Evolutionary conservation across 1,139 yeast species (phyloP).

Genomic region (Arxiozyma heterogenica): DNA sequence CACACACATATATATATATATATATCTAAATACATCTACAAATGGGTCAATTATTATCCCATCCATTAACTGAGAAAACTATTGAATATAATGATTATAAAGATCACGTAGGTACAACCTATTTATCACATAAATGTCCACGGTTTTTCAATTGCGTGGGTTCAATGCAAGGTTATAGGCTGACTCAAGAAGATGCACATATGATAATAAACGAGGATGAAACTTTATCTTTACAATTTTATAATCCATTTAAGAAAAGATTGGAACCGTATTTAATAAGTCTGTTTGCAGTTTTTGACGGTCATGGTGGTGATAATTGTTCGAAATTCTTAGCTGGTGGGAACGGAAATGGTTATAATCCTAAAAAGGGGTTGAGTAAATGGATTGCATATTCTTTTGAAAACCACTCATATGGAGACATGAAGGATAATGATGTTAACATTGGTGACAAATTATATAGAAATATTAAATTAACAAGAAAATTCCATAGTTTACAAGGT

Average conservation of each 20-base stretch:
- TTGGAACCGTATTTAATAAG: constrained; percentile 35
- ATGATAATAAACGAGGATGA: constrained; percentile 31
- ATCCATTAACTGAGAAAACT: constrained; percentile 62
- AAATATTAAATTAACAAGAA: constrained; percentile 13
- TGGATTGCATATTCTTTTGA: constrained; percentile 27
- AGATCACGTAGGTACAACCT: constrained; percentile 10
- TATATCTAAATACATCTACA: not conserved
- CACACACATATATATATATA: not conserved
- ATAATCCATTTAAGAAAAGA: constrained; percentile 25
- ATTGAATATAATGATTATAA: constrained; percentile 39
- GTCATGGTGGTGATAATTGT: constrained; percentile 65
- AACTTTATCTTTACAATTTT: constrained; percentile 23
- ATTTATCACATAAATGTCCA: constrained; percentile 12
- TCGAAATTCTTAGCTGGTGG: constrained; percentile 40
- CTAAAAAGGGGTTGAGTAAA: constrained; percentile 22
- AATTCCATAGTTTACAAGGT: constrained; percentile 30
- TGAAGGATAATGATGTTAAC: constrained; percentile 2
- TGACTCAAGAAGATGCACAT: constrained; percentile 74
- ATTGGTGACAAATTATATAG: constrained; percentile 5
- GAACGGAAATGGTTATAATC: constrained; percentile 6
- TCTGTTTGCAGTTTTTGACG: constrained; percentile 69
- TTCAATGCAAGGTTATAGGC: constrained; percentile 71
- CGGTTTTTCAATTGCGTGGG: constrained; percentile 53
- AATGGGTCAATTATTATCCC: constrained; percentile 73
- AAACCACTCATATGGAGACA: constrained; percentile 25